phyloP scores from a whole-genome alignment of 2,329 filamentous ascomycete genomes.

The Calonectria fujianensis region DNA sequence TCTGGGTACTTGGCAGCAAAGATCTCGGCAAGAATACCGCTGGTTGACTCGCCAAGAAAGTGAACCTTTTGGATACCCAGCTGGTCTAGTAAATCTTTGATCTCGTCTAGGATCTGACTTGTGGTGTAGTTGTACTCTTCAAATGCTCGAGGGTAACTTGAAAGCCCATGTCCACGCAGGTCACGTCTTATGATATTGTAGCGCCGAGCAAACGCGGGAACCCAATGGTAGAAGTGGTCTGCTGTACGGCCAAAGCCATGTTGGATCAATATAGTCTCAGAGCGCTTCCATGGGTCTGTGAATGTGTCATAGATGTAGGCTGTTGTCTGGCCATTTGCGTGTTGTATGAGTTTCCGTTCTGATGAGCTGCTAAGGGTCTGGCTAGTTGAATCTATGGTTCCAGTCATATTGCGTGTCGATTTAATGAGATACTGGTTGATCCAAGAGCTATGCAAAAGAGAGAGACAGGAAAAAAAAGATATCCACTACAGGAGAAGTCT shows the following conservation, averaged over 20 bases:
- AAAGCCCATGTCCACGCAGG: neutral
- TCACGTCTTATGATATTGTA: neutral
- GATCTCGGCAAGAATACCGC: neutral
- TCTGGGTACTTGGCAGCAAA: neutral
- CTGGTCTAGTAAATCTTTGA: neutral
- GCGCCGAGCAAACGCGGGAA: neutral
- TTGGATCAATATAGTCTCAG: neutral
- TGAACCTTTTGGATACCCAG: neutral
- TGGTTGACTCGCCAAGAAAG: neutral
- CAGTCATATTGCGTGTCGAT: too few relatives aligned
- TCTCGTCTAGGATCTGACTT: neutral
- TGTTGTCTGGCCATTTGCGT: neutral
- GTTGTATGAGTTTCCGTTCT: neutral
- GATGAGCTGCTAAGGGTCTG: neutral
- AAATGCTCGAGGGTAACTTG: neutral
- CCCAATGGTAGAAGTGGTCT: slow-evolving; percentile 5
- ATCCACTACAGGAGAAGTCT: too few relatives aligned
- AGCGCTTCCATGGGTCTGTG: neutral
- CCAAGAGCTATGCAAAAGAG: too few relatives aligned
- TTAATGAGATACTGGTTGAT: too few relatives aligned
- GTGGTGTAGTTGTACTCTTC: neutral
- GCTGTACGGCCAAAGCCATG: neutral
- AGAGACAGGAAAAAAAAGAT: too few relatives aligned
- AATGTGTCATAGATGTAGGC: neutral
- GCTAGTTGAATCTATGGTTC: neutral